A percentile compares a stretch with the other conserved stretches of the same genome.
These are phyloP conservation scores for Priceomyces castillae DNA, from an alignment of 805 yeast species.

Conservation along the genomic window DNA sequence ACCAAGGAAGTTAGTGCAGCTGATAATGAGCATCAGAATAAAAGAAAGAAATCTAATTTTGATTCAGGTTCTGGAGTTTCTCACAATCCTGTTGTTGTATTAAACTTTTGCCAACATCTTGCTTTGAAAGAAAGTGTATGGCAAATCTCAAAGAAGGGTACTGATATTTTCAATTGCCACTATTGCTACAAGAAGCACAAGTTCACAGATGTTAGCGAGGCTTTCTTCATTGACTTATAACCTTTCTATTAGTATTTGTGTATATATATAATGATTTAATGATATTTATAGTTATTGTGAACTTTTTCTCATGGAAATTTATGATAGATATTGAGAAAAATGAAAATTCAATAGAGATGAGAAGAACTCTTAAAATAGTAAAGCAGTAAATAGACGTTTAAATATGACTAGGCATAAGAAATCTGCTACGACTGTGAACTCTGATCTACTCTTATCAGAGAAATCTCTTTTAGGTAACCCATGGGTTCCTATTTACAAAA, in stretches of 20 bases:
- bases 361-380: too few relatives aligned
- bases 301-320: too few relatives aligned
- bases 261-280: not conserved
- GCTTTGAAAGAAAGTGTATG: conserved; percentile 42
- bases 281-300: not conserved
- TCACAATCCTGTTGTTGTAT: conserved; percentile 40
- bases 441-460: conserved; percentile 12
- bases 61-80: conserved; percentile 11
- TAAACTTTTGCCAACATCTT: conserved; percentile 40
- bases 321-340: not conserved
- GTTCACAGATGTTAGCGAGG: conserved; percentile 38
- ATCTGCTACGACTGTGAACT: conserved; percentile 4
- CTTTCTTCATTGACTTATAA: conserved; percentile 37
- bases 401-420: conserved; percentile 8
- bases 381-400: not conserved
- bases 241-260: not conserved
- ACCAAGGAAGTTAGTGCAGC: conserved; percentile 14
- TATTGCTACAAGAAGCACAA: conserved; percentile 45
- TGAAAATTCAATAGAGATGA: too few relatives aligned
- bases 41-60: conserved; percentile 9
- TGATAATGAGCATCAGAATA: conserved; percentile 15
- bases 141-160: conserved; percentile 37
- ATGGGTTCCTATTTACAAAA: conserved; percentile 62
- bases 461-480: conserved; percentile 51
- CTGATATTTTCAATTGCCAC: conserved; percentile 42